These are phyloP conservation scores for Phyllostachys edulis DNA, from an alignment of 176 grass and related monocot genomes.

Conservation along the genomic window DNA sequence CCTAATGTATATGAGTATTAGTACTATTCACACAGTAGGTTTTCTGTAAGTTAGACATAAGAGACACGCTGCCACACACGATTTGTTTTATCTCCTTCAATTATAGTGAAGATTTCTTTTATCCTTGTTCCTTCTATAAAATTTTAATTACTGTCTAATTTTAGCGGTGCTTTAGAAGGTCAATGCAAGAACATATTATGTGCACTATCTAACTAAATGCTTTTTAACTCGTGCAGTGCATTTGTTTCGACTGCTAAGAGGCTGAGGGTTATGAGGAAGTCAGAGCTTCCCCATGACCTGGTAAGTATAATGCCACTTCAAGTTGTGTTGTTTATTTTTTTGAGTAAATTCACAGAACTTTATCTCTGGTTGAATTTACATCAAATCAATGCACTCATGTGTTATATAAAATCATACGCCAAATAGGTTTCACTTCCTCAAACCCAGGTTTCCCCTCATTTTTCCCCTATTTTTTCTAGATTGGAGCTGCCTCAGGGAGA, in stretches of 20 bases:
- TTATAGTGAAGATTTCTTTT: background rate
- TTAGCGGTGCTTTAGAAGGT: background rate
- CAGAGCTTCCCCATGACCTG: constrained; percentile 46
- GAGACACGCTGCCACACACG: background rate
- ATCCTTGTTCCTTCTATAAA: background rate
- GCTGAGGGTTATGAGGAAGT: constrained; percentile 75
- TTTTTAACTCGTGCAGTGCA: constrained; percentile 48
- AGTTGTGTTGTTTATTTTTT: background rate
- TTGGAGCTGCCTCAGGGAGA: background rate
- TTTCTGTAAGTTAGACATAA: background rate
- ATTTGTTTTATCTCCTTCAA: background rate
- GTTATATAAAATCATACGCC: background rate
- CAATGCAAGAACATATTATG: background rate
- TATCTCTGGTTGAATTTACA: background rate
- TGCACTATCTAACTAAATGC: background rate
- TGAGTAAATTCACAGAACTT: background rate
- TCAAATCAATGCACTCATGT: background rate
- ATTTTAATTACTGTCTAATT: background rate
- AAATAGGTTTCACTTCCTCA: background rate
- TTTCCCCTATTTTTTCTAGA: constrained; percentile 6
- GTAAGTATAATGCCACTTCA: constrained; percentile 33
- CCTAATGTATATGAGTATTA: background rate
- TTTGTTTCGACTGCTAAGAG: constrained; percentile 66
- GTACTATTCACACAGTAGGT: background rate
- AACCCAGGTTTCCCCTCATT: background rate